Evolutionary conservation across 805 yeast species (phyloP).

Genomic region (Cyberlindnera lachancei): DNA sequence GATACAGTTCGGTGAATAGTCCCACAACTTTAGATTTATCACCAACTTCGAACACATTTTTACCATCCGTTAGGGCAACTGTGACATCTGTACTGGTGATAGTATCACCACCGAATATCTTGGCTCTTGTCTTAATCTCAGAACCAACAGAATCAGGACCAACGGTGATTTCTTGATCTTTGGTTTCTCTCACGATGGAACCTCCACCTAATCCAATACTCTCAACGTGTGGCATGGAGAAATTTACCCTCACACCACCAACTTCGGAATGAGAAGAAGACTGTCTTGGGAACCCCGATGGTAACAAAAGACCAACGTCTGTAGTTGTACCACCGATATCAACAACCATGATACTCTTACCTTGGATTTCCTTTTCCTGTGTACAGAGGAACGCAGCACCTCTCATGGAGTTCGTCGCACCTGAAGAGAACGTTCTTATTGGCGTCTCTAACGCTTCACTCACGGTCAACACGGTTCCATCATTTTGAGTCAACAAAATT

Average conservation of each 20-base stretch:
- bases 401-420: slow-evolving; percentile 41
- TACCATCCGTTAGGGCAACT: background rate
- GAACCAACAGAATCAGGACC: slow-evolving; percentile 47
- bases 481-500: slow-evolving; percentile 38
- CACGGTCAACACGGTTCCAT: slow-evolving; percentile 38
- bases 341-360: slow-evolving; percentile 29
- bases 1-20: background rate
- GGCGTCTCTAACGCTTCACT: slow-evolving; percentile 33
- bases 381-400: slow-evolving; percentile 40
- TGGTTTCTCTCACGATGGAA: slow-evolving; percentile 31
- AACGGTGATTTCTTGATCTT: slow-evolving; percentile 24
- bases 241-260: slow-evolving; percentile 42
- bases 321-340: slow-evolving; percentile 48
- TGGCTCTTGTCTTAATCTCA: slow-evolving; percentile 25
- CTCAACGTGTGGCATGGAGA: slow-evolving; percentile 45
- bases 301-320: slow-evolving; percentile 38
- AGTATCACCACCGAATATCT: slow-evolving; percentile 36
- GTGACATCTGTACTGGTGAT: slow-evolving; percentile 35
- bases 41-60: background rate
- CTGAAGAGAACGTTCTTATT: slow-evolving; percentile 41
- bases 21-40: background rate
- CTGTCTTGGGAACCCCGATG: slow-evolving; percentile 41
- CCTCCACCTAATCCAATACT: slow-evolving; percentile 47
- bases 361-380: slow-evolving; percentile 25
- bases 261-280: slow-evolving; percentile 35